These are phyloP conservation scores for Coffea canephora DNA, from an alignment of 257 asterid species.

Conservation along the genomic window DNA sequence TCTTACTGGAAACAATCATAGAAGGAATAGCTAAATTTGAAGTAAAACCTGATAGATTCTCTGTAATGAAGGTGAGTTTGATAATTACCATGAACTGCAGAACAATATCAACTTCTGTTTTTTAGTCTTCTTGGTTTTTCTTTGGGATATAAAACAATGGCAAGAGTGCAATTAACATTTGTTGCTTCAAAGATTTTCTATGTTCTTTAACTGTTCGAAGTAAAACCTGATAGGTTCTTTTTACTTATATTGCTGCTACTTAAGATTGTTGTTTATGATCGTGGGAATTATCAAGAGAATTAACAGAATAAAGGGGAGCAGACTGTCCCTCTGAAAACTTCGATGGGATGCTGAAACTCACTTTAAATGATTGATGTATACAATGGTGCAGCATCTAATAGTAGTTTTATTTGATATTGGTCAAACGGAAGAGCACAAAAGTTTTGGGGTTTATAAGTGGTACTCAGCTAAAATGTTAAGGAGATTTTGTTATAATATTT, in stretches of 20 bases:
- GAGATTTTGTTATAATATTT: too few relatives aligned
- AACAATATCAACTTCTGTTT: neutral
- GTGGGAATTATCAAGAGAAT: neutral
- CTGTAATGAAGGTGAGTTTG: slow-evolving; percentile 72
- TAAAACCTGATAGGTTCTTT: neutral
- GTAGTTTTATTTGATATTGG: too few relatives aligned
- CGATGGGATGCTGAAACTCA: neutral
- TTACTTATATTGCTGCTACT: too few relatives aligned
- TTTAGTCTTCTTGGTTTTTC: neutral
- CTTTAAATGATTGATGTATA: neutral
- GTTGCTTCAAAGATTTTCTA: neutral
- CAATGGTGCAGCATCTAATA: too few relatives aligned
- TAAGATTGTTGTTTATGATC: neutral
- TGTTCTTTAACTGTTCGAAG: neutral
- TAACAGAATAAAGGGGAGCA: neutral
- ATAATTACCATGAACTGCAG: neutral
- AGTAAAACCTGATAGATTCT: slow-evolving; percentile 81
- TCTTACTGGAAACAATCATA: slow-evolving; percentile 72
- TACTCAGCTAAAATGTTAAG: too few relatives aligned
- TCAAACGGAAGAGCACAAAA: too few relatives aligned
- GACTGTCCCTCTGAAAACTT: neutral
- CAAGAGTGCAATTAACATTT: neutral
- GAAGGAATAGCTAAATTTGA: slow-evolving; percentile 67
- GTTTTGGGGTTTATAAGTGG: too few relatives aligned
- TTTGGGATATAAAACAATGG: neutral